Evolutionary conservation across 2,329 filamentous ascomycete species (phyloP).

Genomic region (Phoma sp.): DNA sequence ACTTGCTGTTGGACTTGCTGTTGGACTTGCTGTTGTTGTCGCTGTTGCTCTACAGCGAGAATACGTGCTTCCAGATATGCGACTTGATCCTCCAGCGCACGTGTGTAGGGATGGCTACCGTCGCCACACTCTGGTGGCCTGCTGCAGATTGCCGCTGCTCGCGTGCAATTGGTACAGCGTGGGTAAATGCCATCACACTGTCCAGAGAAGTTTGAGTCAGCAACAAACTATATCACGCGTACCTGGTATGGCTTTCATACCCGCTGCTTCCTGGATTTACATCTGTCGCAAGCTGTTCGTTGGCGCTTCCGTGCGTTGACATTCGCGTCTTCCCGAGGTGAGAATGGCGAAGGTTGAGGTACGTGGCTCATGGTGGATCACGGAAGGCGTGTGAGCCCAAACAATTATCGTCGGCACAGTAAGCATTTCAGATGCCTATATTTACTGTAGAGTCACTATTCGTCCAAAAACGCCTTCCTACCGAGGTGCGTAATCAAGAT

Average conservation of each 20-base stretch:
- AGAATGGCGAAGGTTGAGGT: background rate
- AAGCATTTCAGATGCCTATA: too few relatives aligned
- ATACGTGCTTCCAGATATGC: slow-evolving; percentile 17
- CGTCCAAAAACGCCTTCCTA: too few relatives aligned
- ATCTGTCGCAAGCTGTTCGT: slow-evolving; percentile 20
- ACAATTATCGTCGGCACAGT: too few relatives aligned
- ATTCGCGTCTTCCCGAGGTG: background rate
- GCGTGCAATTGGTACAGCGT: slow-evolving; percentile 19
- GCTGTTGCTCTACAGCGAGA: slow-evolving; percentile 6
- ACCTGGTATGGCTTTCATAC: slow-evolving; percentile 1
- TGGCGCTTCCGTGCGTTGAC: slow-evolving; percentile 18
- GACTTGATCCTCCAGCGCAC: slow-evolving; percentile 19
- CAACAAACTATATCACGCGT: background rate
- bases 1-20: too few relatives aligned
- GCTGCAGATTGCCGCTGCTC: slow-evolving; percentile 8
- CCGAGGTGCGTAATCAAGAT: too few relatives aligned
- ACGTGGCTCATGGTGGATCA: background rate
- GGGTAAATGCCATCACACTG: slow-evolving; percentile 20
- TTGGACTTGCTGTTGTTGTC: background rate
- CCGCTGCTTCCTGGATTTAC: slow-evolving; percentile 18
- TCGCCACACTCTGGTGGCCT: slow-evolving; percentile 15
- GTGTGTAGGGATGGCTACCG: slow-evolving; percentile 14
- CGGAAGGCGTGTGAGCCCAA: background rate
- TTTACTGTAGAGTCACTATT: too few relatives aligned
- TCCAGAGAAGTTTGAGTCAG: background rate